Percentiles rank a stretch among this genome's conserved stretches.
These are phyloP conservation scores for Cystobasidiaceae sp. DNA, from an alignment of 1,284 basidiomycete species.

Conservation along the genomic window DNA sequence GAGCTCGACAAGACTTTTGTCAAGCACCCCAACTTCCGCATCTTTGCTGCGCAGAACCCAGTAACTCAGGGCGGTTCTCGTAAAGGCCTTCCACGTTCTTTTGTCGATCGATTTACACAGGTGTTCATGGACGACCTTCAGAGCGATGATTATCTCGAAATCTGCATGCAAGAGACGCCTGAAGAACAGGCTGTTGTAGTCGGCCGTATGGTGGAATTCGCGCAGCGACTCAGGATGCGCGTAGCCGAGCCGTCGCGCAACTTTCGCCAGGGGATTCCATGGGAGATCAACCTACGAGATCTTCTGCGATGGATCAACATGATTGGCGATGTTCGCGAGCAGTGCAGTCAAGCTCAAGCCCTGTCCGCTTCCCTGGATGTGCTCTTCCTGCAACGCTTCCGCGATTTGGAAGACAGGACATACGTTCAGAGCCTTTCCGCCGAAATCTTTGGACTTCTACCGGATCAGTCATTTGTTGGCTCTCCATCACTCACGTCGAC, in stretches of 20 bases:
- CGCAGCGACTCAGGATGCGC: slow-evolving; percentile 65
- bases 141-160: slow-evolving; percentile 68
- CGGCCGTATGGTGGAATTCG: slow-evolving; percentile 78
- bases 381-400: slow-evolving; percentile 77
- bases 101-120: slow-evolving; percentile 96
- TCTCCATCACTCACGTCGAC: slow-evolving; percentile 55
- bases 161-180: slow-evolving; percentile 73
- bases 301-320: slow-evolving; percentile 75
- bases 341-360: too few relatives aligned
- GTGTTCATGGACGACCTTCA: slow-evolving; percentile 88
- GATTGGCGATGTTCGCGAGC: slow-evolving; percentile 85
- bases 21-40: slow-evolving; percentile 84
- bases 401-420: slow-evolving; percentile 62
- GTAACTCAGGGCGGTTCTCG: slow-evolving; percentile 92
- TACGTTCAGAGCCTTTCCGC: slow-evolving; percentile 62
- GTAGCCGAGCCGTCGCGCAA: slow-evolving; percentile 50
- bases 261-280: slow-evolving; percentile 66
- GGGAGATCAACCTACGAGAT: slow-evolving; percentile 99
- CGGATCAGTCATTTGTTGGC: slow-evolving; percentile 49
- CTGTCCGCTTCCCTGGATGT: too few relatives aligned
- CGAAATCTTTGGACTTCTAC: slow-evolving; percentile 54
- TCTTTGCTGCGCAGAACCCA: slow-evolving; percentile 98
- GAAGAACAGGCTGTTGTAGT: slow-evolving; percentile 56
- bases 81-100: slow-evolving; percentile 95
- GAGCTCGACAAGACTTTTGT: slow-evolving; percentile 86